phyloP scores from a whole-genome alignment of 306 rosid species.

The Crotalaria pallida region DNA sequence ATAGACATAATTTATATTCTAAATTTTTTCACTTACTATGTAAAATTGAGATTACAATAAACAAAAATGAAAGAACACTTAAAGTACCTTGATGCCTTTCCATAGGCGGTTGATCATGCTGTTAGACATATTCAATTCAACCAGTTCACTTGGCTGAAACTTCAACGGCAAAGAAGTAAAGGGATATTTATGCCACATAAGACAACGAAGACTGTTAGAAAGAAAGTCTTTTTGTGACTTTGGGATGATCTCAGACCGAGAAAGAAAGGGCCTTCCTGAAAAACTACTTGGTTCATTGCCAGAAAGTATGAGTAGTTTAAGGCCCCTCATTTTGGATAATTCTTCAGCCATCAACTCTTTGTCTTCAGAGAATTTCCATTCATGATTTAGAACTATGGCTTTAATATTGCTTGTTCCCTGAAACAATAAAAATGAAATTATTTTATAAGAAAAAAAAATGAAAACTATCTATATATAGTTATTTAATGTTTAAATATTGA shows the following conservation, averaged over 20 bases:
- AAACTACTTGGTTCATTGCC: not conserved
- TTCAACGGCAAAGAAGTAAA: not conserved
- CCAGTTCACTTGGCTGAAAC: not conserved
- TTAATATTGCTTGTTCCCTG: not conserved
- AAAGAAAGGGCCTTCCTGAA: too few relatives aligned
- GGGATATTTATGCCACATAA: constrained; percentile 10
- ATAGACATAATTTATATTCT: too few relatives aligned
- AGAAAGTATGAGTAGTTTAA: not conserved
- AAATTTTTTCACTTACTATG: not conserved
- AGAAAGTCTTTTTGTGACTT: too few relatives aligned
- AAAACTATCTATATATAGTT: not conserved
- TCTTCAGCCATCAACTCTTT: not conserved
- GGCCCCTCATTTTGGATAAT: not conserved
- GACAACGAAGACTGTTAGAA: not conserved
- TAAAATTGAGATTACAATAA: not conserved
- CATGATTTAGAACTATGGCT: constrained; percentile 12
- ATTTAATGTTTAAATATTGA: too few relatives aligned
- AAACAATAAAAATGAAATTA: not conserved
- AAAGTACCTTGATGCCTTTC: not conserved
- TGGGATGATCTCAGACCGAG: too few relatives aligned
- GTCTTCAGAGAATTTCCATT: not conserved
- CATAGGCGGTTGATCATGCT: not conserved
- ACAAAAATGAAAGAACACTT: not conserved
- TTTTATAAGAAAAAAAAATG: not conserved
- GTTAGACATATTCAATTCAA: not conserved